Conservation (phyloP, 306 rosid species). For the Inga oerstediana region DNA sequence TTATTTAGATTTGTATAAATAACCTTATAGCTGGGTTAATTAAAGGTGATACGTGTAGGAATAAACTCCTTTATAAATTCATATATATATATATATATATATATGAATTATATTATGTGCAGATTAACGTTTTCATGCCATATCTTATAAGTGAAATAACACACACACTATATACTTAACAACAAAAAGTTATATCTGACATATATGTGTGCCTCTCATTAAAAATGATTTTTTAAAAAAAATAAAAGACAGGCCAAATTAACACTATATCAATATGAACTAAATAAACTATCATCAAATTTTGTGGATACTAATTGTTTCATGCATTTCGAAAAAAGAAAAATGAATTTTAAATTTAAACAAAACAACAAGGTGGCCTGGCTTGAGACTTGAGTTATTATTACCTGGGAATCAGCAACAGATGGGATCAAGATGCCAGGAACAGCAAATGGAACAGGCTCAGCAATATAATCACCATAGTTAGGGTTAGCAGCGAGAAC, state of each 20-base stretch:
- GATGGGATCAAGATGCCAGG: conserved; percentile 69
- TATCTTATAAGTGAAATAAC: background rate
- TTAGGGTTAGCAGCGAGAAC: conserved; percentile 66
- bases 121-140: background rate
- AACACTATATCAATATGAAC: background rate
- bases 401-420: conserved; percentile 71
- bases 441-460: conserved; percentile 65
- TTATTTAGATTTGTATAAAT: too few relatives aligned
- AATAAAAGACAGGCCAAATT: background rate
- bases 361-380: background rate
- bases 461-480: conserved; percentile 71
- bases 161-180: background rate
- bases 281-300: background rate
- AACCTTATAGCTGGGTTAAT: too few relatives aligned
- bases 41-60: too few relatives aligned
- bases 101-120: background rate
- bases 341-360: background rate
- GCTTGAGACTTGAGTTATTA: background rate
- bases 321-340: background rate
- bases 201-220: background rate
- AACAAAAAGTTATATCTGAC: background rate
- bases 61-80: too few relatives aligned
- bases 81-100: too few relatives aligned
- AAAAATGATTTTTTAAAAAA: background rate
- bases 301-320: background rate